These are phyloP conservation scores for Diaporthe sp. DNA, from an alignment of 2,329 filamentous ascomycete genomes.

Conservation along the genomic window DNA sequence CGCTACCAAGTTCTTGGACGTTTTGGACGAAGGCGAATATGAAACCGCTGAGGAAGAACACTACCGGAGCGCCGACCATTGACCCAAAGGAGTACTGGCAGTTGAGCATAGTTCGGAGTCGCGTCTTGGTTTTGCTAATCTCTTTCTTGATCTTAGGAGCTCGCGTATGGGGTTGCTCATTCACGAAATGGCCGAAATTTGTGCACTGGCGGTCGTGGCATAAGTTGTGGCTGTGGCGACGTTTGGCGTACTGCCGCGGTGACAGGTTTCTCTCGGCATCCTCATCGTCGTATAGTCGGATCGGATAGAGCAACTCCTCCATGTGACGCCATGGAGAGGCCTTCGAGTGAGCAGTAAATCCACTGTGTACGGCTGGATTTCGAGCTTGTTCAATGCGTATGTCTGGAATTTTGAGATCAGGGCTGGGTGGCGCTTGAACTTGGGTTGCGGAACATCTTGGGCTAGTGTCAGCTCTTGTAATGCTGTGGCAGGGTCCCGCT, in stretches of 20 bases:
- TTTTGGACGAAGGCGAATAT: constrained; percentile 39
- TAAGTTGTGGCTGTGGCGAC: not conserved
- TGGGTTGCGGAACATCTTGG: not conserved
- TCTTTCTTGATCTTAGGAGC: constrained; percentile 20
- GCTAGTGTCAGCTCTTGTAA: not conserved
- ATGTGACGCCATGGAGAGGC: constrained; percentile 42
- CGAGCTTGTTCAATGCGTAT: not conserved
- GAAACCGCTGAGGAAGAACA: constrained; percentile 43
- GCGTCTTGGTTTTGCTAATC: constrained; percentile 37
- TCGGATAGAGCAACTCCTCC: constrained; percentile 39
- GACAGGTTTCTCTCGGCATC: constrained; percentile 30
- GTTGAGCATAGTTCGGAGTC: constrained; percentile 40
- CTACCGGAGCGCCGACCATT: constrained; percentile 40
- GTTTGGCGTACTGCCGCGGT: constrained; percentile 37
- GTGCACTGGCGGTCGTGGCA: constrained; percentile 10
- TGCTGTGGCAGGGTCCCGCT: not conserved
- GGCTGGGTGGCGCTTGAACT: not conserved
- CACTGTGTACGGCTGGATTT: not conserved
- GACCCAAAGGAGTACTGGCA: constrained; percentile 42
- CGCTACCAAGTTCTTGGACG: constrained; percentile 37
- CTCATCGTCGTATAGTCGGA: constrained; percentile 39
- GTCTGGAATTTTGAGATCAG: not conserved
- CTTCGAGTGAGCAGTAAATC: not conserved
- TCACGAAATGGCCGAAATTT: constrained; percentile 4
- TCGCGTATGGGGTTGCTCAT: constrained; percentile 29